Base-by-base conservation (phyloP, 2,329 filamentous ascomycete species). In the Colletotrichum karsti region DNA sequence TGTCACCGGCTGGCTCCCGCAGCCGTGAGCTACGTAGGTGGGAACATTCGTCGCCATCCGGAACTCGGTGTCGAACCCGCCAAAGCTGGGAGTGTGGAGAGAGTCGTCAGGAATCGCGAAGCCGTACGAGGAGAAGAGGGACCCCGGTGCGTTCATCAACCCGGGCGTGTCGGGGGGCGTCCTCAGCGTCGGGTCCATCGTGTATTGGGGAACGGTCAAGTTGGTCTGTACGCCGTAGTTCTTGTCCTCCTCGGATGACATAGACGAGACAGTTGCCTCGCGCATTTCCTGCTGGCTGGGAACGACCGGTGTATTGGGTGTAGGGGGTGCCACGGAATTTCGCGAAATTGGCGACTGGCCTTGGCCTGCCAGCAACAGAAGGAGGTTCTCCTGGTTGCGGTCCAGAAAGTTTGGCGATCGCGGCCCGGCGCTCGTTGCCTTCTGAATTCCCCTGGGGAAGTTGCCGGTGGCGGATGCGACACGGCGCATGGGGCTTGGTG, bases 111-210 rank as follows among this genome's bases (percentile, higher is more conserved):
- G 73, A 3, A 82, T 75, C 6, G 79, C 72, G 69, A 79, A 77
- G 63, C 79, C 73, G 67, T 80, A 77, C 56, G 77, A 80, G 10
- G 77, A 73, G 9, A 81, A 80, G 64, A 82, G 80, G n/a, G 80
- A 73, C 55, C 78, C 77, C 57, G 80, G 80, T 46, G 83, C 77
- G 59, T 79, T 78, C 69, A 84, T 75, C 37, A 87, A 73, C 15
- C 84, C 85, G 0, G 86, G 86, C 1, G 86, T 88, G 5, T 81
- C 83, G 3, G 86, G 86, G 13, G 86, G 86, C 6, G 86, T 88
- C 72, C 85, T 84, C 54, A 87, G 76, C 18, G 82, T 83, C 20
- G 81, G 77, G 69, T 86, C 83, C 22, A 71, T 64, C 59, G 77
- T 75, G 10, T 76, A 65, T 7, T 76, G 67, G 12, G 62, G 74